Conservation (phyloP, 352 stramenopile genomes). For the Phytopythium montanum region DNA sequence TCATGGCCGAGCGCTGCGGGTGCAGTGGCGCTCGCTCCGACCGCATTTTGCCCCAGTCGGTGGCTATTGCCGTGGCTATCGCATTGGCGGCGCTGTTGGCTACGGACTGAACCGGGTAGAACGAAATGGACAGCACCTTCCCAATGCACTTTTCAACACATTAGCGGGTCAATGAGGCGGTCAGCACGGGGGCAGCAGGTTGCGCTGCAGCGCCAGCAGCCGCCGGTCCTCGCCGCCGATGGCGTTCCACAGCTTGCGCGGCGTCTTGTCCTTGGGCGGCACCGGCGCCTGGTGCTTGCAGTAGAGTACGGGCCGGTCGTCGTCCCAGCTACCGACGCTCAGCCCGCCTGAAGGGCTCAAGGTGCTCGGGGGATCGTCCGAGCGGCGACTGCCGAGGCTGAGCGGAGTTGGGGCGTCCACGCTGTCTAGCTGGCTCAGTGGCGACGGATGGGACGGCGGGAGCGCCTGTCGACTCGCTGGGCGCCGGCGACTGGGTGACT, state of each 20-base stretch:
- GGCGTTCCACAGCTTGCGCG: conserved; percentile 72
- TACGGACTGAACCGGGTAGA: background rate
- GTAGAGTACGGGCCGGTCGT: conserved; percentile 33
- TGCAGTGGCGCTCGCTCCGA: conserved; percentile 21
- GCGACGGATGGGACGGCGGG: background rate
- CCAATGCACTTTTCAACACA: background rate
- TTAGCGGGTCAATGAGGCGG: background rate
- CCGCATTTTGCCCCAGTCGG: background rate
- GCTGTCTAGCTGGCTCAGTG: background rate
- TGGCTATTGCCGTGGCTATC: background rate
- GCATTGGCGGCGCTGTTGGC: background rate
- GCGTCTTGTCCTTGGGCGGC: conserved; percentile 52
- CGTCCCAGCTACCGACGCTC: conserved; percentile 5
- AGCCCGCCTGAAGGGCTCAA: background rate
- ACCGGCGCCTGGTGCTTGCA: conserved; percentile 58
- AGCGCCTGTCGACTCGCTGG: background rate
- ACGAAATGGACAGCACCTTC: background rate
- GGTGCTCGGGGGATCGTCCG: background rate
- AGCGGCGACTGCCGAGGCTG: background rate
- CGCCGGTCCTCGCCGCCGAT: conserved; percentile 72
- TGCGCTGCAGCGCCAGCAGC: conserved; percentile 65
- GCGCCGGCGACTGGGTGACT: background rate
- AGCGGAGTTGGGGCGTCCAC: background rate
- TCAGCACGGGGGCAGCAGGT: conserved; percentile 16
- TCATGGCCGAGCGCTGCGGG: conserved; percentile 51